These are phyloP conservation scores for Emmonsiellopsis sp. DNA, from an alignment of 2,329 filamentous ascomycete genomes.

Conservation along the genomic window DNA sequence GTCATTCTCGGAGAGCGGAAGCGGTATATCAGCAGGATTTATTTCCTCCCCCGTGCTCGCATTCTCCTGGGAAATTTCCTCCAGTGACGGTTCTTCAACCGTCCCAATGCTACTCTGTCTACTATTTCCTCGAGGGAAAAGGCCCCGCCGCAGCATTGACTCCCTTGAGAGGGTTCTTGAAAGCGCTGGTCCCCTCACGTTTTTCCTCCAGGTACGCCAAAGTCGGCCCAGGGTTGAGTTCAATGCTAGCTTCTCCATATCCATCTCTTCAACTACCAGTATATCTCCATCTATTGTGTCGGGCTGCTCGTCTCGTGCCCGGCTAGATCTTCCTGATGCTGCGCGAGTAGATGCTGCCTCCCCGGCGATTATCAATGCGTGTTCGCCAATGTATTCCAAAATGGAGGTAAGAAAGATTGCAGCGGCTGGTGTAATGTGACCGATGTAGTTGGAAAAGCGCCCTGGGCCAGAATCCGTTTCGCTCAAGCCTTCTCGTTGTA, in stretches of 20 bases:
- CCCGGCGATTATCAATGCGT: constrained; percentile 76
- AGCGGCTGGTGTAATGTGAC: constrained; percentile 75
- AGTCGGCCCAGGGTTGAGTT: constrained; percentile 80
- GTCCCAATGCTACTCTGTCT: constrained; percentile 30
- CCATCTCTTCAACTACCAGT: constrained; percentile 76
- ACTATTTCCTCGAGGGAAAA: constrained; percentile 17
- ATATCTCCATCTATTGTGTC: constrained; percentile 36
- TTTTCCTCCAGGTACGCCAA: constrained; percentile 94
- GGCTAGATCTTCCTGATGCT: constrained; percentile 38
- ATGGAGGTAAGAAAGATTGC: constrained; percentile 95
- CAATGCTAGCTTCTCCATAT: constrained; percentile 87
- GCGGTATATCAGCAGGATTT: constrained; percentile 52
- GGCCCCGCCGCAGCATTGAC: constrained; percentile 26
- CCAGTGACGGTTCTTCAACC: constrained; percentile 20
- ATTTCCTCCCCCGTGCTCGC: constrained; percentile 19
- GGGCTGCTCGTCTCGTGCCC: constrained; percentile 34
- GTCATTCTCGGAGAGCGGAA: constrained; percentile 59
- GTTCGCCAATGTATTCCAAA: constrained; percentile 86
- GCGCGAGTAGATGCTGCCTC: constrained; percentile 60
- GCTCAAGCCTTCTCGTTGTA: constrained; percentile 66
- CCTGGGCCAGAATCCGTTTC: constrained; percentile 47
- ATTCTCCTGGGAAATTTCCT: constrained; percentile 8
- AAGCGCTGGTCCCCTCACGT: constrained; percentile 30
- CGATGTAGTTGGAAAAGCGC: constrained; percentile 45
- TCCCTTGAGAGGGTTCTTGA: constrained; percentile 34